Evolutionary conservation across 2,329 filamentous ascomycete genomes (phyloP).

Genomic region (Acarospora socialis): DNA sequence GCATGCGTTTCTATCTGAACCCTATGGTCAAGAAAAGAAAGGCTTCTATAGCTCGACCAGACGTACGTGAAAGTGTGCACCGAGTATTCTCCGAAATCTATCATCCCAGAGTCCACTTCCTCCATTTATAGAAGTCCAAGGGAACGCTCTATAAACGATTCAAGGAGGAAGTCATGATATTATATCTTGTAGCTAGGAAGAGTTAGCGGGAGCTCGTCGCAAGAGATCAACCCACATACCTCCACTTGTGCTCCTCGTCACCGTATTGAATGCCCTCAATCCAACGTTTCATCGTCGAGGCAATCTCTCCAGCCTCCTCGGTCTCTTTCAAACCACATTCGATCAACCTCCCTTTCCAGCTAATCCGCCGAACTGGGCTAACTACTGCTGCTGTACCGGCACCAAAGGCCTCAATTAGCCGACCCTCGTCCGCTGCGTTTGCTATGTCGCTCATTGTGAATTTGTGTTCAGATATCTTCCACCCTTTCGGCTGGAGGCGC

Average conservation of each 20-base stretch:
- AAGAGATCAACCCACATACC: too few relatives aligned
- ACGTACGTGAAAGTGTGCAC: too few relatives aligned
- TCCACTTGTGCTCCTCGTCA: constrained; percentile 85
- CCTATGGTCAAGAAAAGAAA: too few relatives aligned
- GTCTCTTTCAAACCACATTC: constrained; percentile 67
- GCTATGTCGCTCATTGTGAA: constrained; percentile 79
- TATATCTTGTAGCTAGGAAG: too few relatives aligned
- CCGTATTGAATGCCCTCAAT: constrained; percentile 94
- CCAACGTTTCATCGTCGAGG: constrained; percentile 84
- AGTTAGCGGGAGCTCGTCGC: too few relatives aligned
- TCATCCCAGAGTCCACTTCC: too few relatives aligned
- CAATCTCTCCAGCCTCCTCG: constrained; percentile 78
- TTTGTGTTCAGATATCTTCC: constrained; percentile 78
- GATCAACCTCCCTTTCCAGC: constrained; percentile 70
- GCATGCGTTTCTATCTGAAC: too few relatives aligned
- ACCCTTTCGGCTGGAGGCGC: constrained; percentile 69
- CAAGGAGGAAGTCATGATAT: too few relatives aligned
- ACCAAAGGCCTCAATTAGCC: constrained; percentile 86
- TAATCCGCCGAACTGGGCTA: constrained; percentile 75
- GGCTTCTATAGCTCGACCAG: too few relatives aligned
- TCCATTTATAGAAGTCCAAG: too few relatives aligned
- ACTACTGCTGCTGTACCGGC: constrained; percentile 90
- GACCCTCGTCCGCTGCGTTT: constrained; percentile 68
- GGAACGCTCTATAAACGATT: too few relatives aligned
- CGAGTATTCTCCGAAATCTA: too few relatives aligned